Base-by-base conservation (phyloP, 371 early-diverging fungal species). In the Dinochytrium kinnereticum region DNA sequence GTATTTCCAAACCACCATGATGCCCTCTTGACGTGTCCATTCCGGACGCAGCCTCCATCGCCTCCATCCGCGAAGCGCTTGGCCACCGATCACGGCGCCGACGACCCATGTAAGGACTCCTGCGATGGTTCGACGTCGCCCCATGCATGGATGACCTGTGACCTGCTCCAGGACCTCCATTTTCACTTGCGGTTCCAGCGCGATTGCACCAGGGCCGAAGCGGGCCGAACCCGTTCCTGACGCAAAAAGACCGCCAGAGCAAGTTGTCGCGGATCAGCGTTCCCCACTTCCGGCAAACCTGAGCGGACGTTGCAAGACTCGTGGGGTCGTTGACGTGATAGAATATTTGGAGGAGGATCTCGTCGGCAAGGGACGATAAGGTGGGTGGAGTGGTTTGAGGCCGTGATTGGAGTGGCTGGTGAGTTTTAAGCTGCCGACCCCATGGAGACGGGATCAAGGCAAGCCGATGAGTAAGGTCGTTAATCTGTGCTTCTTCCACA, bases 221-320 rank as follows among this genome's bases (percentile, higher is more conserved):
- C 2, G 72, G 64, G n/a, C 39, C 50, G 38, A 71, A 78, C 37
- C 59, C 21, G 37, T 72, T 65, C 15, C 44, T 33, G 1, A 36
- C 1, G 69, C 78, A 82, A 50, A 79, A 15, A 0, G n/a, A 17
- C 39, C 68, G 70, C 82, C 82, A 82, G 31, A 82, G 72, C 7
- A 55, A 28, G 33, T 82, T 79, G 61, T 82, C 82, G 36, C 69
- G 65, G 0, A 82, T 39, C 7, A 82, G 13, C 7, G 30, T 26
- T 26, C 70, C 73, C 82, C 82, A 82, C 21, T 44, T 53, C 3
- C 65, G 33, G 64, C 78, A 79, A 31, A 72, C 75, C 30, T 40
- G 51, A 21, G 81, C 76, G 33, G 71, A 44, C 28, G 24, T 26
- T 7, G 76, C 77, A 13, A 80, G n/a, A 24, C 15, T 40, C 24